A percentile compares a stretch with the other conserved stretches of the same genome.
Evolutionary conservation across 306 rosid species (phyloP).

Genomic region (Comarum palustre): DNA sequence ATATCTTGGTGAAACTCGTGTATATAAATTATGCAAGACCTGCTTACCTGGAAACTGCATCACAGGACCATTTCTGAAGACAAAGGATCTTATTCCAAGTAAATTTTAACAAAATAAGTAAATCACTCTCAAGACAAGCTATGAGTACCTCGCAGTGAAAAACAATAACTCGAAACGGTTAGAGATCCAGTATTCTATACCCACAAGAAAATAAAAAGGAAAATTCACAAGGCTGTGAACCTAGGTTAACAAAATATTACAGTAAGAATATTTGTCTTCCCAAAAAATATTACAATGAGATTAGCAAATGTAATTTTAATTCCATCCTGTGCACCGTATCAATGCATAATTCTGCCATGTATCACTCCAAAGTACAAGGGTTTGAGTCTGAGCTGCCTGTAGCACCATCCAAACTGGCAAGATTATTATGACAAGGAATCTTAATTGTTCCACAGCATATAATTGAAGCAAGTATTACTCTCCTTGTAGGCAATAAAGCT

Average conservation of each 20-base stretch:
- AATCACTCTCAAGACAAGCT: background rate
- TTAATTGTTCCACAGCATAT: constrained; percentile 26
- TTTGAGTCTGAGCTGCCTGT: constrained; percentile 45
- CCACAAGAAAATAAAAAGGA: constrained; percentile 25
- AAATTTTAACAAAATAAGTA: background rate
- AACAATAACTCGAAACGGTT: constrained; percentile 25
- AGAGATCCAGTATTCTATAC: constrained; percentile 30
- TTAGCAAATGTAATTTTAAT: constrained; percentile 49
- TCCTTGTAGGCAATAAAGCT: constrained; percentile 94
- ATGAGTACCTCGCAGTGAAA: constrained; percentile 9
- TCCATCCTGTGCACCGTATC: constrained; percentile 51
- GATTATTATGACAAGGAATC: constrained; percentile 38
- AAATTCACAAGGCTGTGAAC: constrained; percentile 51
- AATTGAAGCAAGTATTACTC: constrained; percentile 47
- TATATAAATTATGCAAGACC: no score
- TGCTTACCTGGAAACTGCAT: background rate
- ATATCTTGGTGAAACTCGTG: no score
- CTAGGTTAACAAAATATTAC: constrained; percentile 65
- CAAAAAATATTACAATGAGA: constrained; percentile 66
- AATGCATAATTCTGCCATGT: constrained; percentile 36
- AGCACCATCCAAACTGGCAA: constrained; percentile 45
- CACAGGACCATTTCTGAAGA: background rate
- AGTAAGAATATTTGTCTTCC: constrained; percentile 34
- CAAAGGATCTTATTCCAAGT: background rate
- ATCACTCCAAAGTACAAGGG: constrained; percentile 37